A percentile compares a stretch with the other conserved stretches of the same genome.
Conservation (phyloP, 306 rosid species). For the Crataegus laevigata region DNA sequence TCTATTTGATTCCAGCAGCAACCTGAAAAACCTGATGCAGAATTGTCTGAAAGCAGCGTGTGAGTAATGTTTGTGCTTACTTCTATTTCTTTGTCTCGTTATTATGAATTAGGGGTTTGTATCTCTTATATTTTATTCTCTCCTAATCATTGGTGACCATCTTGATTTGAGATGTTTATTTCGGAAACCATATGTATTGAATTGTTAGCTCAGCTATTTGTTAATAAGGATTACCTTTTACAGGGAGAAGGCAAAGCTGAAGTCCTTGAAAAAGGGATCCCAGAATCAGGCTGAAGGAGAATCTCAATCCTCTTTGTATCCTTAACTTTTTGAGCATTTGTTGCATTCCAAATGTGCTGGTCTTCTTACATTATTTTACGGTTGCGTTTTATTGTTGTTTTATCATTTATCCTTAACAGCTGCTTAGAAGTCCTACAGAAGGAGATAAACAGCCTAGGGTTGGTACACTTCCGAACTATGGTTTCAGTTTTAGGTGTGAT, state of each 20-base stretch:
- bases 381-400: not conserved
- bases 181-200: not conserved
- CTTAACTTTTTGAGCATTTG: conserved; percentile 26
- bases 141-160: not conserved
- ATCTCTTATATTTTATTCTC: not conserved
- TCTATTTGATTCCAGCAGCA: conserved; percentile 45
- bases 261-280: conserved; percentile 35
- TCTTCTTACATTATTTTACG: not conserved
- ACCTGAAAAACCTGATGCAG: conserved; percentile 58
- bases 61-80: conserved; percentile 34
- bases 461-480: conserved; percentile 80
- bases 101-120: not conserved
- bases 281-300: conserved; percentile 48
- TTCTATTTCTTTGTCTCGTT: not conserved
- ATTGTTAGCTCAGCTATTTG: conserved; percentile 13
- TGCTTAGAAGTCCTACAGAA: conserved; percentile 47
- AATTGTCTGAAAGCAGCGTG: conserved; percentile 45
- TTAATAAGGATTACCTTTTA: conserved; percentile 16
- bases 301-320: conserved; percentile 68
- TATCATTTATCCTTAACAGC: conserved; percentile 42
- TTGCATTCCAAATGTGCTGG: conserved; percentile 4
- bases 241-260: conserved; percentile 62
- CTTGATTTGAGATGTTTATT: not conserved
- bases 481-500: conserved; percentile 89
- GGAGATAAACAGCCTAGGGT: conserved; percentile 57